These are phyloP conservation scores for Kwoniella europaea DNA, from an alignment of 768 basidiomycete species.

Conservation along the genomic window DNA sequence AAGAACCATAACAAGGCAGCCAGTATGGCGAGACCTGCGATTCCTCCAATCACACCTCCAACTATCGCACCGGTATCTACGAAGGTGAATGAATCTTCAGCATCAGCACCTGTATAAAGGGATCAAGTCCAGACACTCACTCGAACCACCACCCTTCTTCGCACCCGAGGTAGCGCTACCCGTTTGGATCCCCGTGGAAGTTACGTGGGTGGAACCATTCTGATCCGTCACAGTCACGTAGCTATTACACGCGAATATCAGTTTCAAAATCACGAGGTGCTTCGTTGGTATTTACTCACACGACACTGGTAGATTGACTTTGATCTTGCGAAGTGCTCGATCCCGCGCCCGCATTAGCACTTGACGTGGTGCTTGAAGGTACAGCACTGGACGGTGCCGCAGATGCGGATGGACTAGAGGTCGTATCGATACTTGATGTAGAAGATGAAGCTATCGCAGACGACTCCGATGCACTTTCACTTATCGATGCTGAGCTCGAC, in stretches of 20 bases:
- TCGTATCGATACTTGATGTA: conserved; percentile 7
- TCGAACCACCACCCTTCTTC: conserved; percentile 13
- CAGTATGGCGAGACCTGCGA: conserved; percentile 44
- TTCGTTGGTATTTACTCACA: conserved; percentile 13
- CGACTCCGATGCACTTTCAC: conserved; percentile 18
- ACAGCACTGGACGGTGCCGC: conserved; percentile 12
- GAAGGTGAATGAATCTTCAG: background rate
- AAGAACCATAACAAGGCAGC: conserved; percentile 49
- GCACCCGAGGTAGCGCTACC: conserved; percentile 4
- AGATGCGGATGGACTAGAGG: conserved; percentile 14
- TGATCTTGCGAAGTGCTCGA: conserved; percentile 8
- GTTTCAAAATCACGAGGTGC: background rate
- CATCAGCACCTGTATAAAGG: background rate
- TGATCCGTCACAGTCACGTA: conserved; percentile 27
- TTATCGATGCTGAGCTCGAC: conserved; percentile 22
- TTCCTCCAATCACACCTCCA: conserved; percentile 56
- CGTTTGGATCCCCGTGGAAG: conserved; percentile 25
- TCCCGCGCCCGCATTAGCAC: conserved; percentile 7
- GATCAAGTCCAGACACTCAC: conserved; percentile 7
- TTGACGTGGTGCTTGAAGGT: conserved; percentile 4
- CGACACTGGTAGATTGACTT: conserved; percentile 22
- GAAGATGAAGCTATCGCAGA: conserved; percentile 14
- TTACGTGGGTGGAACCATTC: conserved; percentile 28
- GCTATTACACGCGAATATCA: conserved; percentile 1
- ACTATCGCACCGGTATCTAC: conserved; percentile 50